Evolutionary conservation across 2,329 filamentous ascomycete species (phyloP), one percentile per base, ranked within the genome.

Genomic region (Cladosporium sp.): DNA sequence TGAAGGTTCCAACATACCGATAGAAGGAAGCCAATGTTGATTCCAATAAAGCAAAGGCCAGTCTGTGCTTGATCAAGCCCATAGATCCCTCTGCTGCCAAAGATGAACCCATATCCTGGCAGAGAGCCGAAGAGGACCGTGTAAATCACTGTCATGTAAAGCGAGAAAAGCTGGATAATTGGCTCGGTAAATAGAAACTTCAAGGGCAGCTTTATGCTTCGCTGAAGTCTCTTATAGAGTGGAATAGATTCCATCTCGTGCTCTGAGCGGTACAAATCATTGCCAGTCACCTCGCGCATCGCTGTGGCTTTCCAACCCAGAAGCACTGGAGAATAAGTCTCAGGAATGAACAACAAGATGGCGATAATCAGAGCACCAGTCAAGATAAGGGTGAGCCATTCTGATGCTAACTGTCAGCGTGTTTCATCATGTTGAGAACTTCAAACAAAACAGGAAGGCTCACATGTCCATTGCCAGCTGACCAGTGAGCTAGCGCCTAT

Each of bases 101-200:
- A 81, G 37, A 82, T 73, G 40, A 69, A 73, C 0, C 71, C 69
- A 61, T 75, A 79, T 2, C 78, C 77, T 1, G 73, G 70, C 3
- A 82, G 68, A 50, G 80, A 78, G 0, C 76, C 77, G 59, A 80
- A 82, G 0, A 80, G 64, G 44, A 78, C 81, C 6, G 12, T 75
- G 54, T 82, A 82, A 22, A 61, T 54, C 0, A 80, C 68, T 0
- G 74, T 71, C 29, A 81, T 68, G 51, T 81, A 82, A 0, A 80
- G 43, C 0, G 72, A 70, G 52, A 80, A 67, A 4, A 75, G 64
- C 6, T 76, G 63, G 42, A 76, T 67, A 51, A 76, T 71, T 1
- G 72, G 72, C 51, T 73, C 71, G n/a, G 52, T 48, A 27, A 61
- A 50, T 11, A 57, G 50, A 9, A 58, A 52, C 0, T 58, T 56